Evolutionary conservation across 2,329 filamentous ascomycete species (phyloP).

Genomic region (Pseudogymnoascus sp.): DNA sequence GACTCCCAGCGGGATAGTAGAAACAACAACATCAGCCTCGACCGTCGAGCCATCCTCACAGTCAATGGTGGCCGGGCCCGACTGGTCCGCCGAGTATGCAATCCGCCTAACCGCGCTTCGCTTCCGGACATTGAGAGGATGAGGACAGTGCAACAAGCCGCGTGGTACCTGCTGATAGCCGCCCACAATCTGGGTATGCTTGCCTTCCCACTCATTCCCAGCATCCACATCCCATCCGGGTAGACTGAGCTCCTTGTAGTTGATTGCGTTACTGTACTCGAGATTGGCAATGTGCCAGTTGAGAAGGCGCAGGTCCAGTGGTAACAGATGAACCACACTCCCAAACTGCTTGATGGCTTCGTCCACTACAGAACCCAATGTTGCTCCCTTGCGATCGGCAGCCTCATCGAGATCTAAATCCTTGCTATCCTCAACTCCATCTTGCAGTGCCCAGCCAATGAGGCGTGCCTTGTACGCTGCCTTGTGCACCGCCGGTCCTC

Average conservation of each 20-base stretch:
- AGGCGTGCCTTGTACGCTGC: constrained; percentile 68
- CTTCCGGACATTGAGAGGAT: constrained; percentile 67
- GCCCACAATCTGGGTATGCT: constrained; percentile 86
- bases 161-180: constrained; percentile 92
- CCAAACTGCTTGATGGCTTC: constrained; percentile 85
- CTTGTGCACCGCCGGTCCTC: constrained; percentile 58
- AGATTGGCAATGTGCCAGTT: constrained; percentile 99
- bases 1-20: constrained; percentile 84
- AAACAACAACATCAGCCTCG: constrained; percentile 83
- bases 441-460: constrained; percentile 75
- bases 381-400: constrained; percentile 56
- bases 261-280: constrained; percentile 93
- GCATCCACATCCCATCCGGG: constrained; percentile 95
- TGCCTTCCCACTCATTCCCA: constrained; percentile 93
- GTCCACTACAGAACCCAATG: constrained; percentile 84
- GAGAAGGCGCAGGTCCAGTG: constrained; percentile 80
- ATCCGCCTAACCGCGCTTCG: constrained; percentile 66
- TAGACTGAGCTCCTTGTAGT: constrained; percentile 77
- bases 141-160: constrained; percentile 71
- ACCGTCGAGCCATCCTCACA: constrained; percentile 70
- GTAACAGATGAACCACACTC: constrained; percentile 68
- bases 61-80: constrained; percentile 51
- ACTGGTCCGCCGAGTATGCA: constrained; percentile 45
- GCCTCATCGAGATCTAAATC: constrained; percentile 65
- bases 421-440: constrained; percentile 51